Evolutionary conservation across 345 rosid genomes (phyloP).

Genomic region (Dimocarpus longan): DNA sequence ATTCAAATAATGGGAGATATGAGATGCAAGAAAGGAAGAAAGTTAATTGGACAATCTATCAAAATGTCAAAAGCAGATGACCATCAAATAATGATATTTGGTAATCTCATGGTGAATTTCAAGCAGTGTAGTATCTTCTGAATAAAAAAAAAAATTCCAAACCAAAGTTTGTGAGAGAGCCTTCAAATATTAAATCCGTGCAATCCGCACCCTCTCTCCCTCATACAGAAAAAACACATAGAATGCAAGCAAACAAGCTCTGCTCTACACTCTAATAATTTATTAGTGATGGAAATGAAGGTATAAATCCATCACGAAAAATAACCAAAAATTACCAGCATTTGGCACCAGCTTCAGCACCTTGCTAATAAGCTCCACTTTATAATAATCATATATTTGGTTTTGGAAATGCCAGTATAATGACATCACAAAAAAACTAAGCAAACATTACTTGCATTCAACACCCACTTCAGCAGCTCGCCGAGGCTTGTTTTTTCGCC

Average conservation of each 20-base stretch:
- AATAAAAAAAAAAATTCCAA: constrained; percentile 2
- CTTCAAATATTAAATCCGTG: constrained; percentile 10
- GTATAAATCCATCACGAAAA: constrained; percentile 6
- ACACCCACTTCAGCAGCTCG: constrained; percentile 85
- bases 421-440: constrained; percentile 10
- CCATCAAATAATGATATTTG: neutral
- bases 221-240: constrained; percentile 1
- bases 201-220: too few species aligned
- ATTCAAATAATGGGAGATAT: too few species aligned
- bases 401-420: neutral
- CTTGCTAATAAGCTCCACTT: constrained; percentile 33
- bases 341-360: constrained; percentile 78
- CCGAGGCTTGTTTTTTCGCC: constrained; percentile 77
- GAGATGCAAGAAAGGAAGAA: neutral
- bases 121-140: neutral
- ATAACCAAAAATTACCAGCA: constrained; percentile 45
- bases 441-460: constrained; percentile 52
- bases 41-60: too few species aligned
- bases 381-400: neutral
- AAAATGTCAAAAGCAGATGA: neutral
- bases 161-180: constrained; percentile 22
- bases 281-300: neutral
- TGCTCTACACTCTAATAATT: neutral
- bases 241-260: constrained; percentile 13
- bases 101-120: constrained; percentile 17